Evolutionary conservation across 148 eudicot species (phyloP).

Genomic region (Fallopia convolvulus): DNA sequence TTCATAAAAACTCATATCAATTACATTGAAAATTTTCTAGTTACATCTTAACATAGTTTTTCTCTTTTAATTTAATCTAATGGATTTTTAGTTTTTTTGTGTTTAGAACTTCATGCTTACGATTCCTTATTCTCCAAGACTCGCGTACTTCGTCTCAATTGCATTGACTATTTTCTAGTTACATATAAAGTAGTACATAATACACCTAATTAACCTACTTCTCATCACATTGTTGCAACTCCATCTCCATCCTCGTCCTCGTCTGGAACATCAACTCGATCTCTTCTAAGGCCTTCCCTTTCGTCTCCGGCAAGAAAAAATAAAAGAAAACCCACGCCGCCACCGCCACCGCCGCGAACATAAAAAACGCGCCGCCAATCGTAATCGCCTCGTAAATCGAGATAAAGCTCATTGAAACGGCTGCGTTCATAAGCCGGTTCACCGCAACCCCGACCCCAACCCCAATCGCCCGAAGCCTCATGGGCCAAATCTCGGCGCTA

Average conservation of each 20-base stretch:
- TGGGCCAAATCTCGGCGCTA: constrained; percentile 69
- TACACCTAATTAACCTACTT: background rate
- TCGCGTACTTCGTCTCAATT: too few relatives aligned
- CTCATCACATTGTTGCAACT: background rate
- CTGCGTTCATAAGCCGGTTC: constrained; percentile 58
- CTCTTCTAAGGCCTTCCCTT: constrained; percentile 63
- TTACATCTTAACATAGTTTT: too few relatives aligned
- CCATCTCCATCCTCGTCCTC: background rate
- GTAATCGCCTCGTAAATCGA: constrained; percentile 56
- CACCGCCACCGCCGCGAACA: constrained; percentile 53
- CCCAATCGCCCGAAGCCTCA: constrained; percentile 57
- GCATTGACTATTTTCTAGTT: too few relatives aligned
- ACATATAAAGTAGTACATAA: too few relatives aligned
- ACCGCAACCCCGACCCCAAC: constrained; percentile 67
- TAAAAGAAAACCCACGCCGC: constrained; percentile 55
- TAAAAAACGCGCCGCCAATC: constrained; percentile 65
- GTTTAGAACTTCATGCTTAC: too few relatives aligned
- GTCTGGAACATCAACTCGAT: constrained; percentile 48
- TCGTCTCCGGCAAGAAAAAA: constrained; percentile 75
- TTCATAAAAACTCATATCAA: too few relatives aligned
- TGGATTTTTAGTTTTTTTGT: too few relatives aligned
- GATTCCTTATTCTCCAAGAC: too few relatives aligned
- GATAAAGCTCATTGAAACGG: constrained; percentile 58
- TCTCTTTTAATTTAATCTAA: too few relatives aligned
- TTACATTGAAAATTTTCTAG: too few relatives aligned